These are phyloP conservation scores for Eimeria falciformis DNA, from an alignment of 169 alveolate species.

Conservation along the genomic window DNA sequence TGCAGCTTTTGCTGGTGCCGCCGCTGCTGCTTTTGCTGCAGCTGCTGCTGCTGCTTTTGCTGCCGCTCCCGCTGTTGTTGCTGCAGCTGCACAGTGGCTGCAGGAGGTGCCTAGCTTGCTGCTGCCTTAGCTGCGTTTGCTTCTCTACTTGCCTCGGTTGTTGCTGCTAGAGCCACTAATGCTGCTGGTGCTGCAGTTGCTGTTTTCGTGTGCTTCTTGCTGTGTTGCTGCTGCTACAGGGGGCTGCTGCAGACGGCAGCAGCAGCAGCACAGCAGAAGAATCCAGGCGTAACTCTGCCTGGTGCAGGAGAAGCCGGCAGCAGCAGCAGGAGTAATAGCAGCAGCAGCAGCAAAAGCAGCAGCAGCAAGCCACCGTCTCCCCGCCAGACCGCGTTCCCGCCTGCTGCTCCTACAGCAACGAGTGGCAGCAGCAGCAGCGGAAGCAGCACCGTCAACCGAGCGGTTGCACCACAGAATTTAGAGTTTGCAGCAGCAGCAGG, in stretches of 20 bases:
- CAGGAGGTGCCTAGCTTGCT: too few species aligned
- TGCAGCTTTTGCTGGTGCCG: conserved; percentile 6
- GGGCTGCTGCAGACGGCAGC: conserved; percentile 41
- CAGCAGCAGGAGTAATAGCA: background rate
- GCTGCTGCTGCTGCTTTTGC: conserved; percentile 13
- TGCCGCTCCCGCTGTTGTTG: background rate
- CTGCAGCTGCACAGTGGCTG: background rate
- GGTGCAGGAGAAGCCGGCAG: background rate
- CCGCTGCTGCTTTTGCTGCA: conserved; percentile 32
- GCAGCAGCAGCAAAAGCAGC: background rate
- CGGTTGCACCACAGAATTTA: background rate
- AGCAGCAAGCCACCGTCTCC: background rate
- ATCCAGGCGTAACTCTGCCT: background rate
- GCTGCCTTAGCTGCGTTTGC: background rate
- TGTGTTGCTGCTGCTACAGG: background rate
- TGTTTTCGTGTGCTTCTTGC: background rate
- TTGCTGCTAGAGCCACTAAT: background rate
- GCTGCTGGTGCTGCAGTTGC: conserved; percentile 11
- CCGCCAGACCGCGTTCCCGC: background rate
- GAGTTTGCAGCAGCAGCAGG: background rate
- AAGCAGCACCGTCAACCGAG: too few species aligned
- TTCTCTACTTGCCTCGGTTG: background rate
- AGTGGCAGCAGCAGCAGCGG: too few species aligned
- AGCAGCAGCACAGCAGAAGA: conserved; percentile 30
- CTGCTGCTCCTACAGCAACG: background rate